These are phyloP conservation scores for Populus ilicifolia DNA, from an alignment of 345 rosid genomes.

Conservation along the genomic window DNA sequence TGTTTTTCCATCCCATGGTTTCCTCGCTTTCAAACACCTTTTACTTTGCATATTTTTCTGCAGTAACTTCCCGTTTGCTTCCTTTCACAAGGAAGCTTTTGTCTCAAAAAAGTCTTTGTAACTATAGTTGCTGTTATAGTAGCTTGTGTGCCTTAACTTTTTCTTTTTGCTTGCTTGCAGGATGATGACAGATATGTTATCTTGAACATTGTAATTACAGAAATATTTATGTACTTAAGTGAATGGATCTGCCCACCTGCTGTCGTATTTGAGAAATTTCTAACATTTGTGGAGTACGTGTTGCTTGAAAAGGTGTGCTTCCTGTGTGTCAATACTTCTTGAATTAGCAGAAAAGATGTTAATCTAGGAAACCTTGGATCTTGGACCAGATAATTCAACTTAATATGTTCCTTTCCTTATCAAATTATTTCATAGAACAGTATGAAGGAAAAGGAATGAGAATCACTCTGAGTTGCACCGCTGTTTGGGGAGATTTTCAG, in stretches of 20 bases:
- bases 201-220: slow-evolving; percentile 56
- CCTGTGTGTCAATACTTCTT: not conserved
- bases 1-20: not conserved
- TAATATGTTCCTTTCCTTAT: not conserved
- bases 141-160: not conserved
- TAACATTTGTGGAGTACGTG: slow-evolving; percentile 57
- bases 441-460: too few species aligned
- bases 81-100: not conserved
- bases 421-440: not conserved
- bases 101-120: not conserved
- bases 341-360: not conserved
- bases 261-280: slow-evolving; percentile 45
- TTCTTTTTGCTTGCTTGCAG: slow-evolving; percentile 42
- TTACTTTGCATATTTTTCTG: not conserved
- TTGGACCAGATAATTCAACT: not conserved
- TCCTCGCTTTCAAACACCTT: not conserved
- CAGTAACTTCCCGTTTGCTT: not conserved
- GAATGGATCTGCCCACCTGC: slow-evolving; percentile 53
- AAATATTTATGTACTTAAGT: slow-evolving; percentile 58
- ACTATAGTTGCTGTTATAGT: not conserved
- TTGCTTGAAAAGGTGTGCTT: slow-evolving; percentile 67
- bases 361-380: not conserved
- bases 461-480: not conserved
- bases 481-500: not conserved
- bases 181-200: slow-evolving; percentile 54